phyloP scores from a whole-genome alignment of 768 basidiomycete genomes.

The Leccinum barrowsii region DNA sequence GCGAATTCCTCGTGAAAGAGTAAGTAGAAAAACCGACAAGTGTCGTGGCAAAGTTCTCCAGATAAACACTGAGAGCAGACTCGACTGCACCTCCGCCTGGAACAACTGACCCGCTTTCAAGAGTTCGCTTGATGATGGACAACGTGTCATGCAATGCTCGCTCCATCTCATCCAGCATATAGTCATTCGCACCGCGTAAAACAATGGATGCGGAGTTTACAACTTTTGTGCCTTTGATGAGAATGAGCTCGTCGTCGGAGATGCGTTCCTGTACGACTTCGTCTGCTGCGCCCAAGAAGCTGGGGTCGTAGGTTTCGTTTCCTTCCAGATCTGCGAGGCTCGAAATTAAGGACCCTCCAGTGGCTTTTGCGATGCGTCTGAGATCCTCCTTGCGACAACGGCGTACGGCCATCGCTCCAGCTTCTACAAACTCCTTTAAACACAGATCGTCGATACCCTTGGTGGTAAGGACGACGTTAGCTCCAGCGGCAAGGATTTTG shows the following conservation, averaged over 20 bases:
- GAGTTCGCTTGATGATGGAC: constrained; percentile 92
- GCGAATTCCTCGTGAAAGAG: not conserved
- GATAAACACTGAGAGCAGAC: constrained; percentile 92
- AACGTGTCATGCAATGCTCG: constrained; percentile 91
- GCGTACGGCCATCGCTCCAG: constrained; percentile 97
- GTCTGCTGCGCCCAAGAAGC: constrained; percentile 86
- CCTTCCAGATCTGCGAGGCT: constrained; percentile 95
- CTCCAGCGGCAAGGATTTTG: constrained; percentile 93
- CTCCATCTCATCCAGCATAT: constrained; percentile 99
- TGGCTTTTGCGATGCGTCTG: constrained; percentile 94
- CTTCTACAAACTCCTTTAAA: constrained; percentile 98
- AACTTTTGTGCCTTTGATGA: constrained; percentile 96
- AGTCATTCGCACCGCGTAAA: constrained; percentile 95
- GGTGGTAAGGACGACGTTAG: constrained; percentile 95
- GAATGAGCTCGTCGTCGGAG: constrained; percentile 96
- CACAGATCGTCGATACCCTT: constrained; percentile 99
- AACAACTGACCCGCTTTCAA: constrained; percentile 94
- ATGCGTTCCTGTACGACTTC: constrained; percentile 97
- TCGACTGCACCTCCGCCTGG: constrained; percentile 98
- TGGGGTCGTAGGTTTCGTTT: constrained; percentile 94
- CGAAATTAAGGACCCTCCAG: constrained; percentile 89
- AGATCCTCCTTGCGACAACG: constrained; percentile 98
- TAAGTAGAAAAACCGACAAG: constrained; percentile 53
- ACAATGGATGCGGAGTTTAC: constrained; percentile 92
- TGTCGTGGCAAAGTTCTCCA: constrained; percentile 98